These are phyloP conservation scores for Cordyceps farinosa DNA, from an alignment of 2,329 filamentous ascomycete species.

Conservation along the genomic window DNA sequence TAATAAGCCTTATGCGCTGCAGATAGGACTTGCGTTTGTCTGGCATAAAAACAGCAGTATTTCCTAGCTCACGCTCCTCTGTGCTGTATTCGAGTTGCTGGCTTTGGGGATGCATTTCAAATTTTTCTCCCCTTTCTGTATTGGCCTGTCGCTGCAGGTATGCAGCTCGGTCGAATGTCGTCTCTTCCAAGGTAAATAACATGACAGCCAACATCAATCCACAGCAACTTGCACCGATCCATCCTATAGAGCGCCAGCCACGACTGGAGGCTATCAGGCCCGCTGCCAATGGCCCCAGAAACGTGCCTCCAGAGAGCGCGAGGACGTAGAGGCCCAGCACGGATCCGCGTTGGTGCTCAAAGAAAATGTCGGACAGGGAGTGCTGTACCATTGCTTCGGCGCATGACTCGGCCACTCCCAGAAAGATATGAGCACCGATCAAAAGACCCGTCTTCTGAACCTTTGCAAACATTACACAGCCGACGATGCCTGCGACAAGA, in stretches of 20 bases:
- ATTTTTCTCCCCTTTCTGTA: slow-evolving; percentile 17
- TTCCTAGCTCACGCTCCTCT: not conserved
- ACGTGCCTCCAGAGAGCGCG: slow-evolving; percentile 54
- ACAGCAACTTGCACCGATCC: slow-evolving; percentile 48
- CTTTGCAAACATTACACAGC: slow-evolving; percentile 51
- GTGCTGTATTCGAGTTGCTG: slow-evolving; percentile 16
- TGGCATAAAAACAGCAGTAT: not conserved
- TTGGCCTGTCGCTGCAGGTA: not conserved
- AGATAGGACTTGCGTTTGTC: slow-evolving; percentile 36
- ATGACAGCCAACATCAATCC: slow-evolving; percentile 44
- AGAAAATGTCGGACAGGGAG: slow-evolving; percentile 56
- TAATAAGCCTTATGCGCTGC: slow-evolving; percentile 54
- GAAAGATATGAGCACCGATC: slow-evolving; percentile 54
- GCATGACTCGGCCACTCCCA: slow-evolving; percentile 54
- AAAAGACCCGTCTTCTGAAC: slow-evolving; percentile 42
- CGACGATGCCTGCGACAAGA: slow-evolving; percentile 45
- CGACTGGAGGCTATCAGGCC: slow-evolving; percentile 47
- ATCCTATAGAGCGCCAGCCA: slow-evolving; percentile 55
- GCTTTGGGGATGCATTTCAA: slow-evolving; percentile 18
- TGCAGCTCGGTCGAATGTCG: slow-evolving; percentile 36
- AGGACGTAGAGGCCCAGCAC: slow-evolving; percentile 54
- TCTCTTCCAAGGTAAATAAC: slow-evolving; percentile 52
- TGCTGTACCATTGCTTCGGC: slow-evolving; percentile 55
- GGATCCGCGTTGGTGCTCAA: slow-evolving; percentile 53
- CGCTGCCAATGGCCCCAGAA: slow-evolving; percentile 50